Evolutionary conservation across 2,329 filamentous ascomycete species (phyloP), one percentile per base, ranked within the genome.

Genomic region (Corinectria fuckeliana): DNA sequence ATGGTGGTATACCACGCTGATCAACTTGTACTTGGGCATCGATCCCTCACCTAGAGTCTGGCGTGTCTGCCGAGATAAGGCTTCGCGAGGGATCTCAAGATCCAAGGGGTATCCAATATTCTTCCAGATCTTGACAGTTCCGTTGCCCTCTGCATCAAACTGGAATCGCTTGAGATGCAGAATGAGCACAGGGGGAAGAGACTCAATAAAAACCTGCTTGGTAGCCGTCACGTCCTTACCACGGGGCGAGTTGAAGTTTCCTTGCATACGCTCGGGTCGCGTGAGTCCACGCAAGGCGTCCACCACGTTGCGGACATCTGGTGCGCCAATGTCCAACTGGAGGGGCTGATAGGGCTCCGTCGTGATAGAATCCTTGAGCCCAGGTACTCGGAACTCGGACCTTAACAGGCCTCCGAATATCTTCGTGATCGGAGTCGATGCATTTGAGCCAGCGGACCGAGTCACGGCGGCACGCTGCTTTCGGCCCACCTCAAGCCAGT

Each of bases 81-180:
- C 90, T 72, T 98, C 94, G 57, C 89, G 90, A 0, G 95, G 95
- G 63, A 99, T 92, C 74, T 98, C 94, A 50, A 99, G 83, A 71
- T 98, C 93, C 25, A 99, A 81, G 0, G 95, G 95, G 72, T 99
- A 99, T 18, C 93, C 94, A 58, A 99, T 84, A 80, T 94, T 96
- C 81, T 98, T 99, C 92, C 94, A 97, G 64, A 98, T 96, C 82
- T 99, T 99, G 71, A 97, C 90, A 0, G 93, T 96, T 21, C 93
- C 93, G 42, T 73, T 70, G 42, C 89, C 91, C 58, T 89, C 86
- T 61, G 88, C 91, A 70, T 98, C 93, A 70, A 97, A 98, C 70
- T 97, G 92, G 82, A 99, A 99, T 42, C 95, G 92, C 80, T 99
- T 99, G 39, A 99, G 83, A 72, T 99, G 95, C 8, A 99, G 84